Base-by-base conservation (phyloP, 75 land plant species). In the Picea sitchensis region DNA sequence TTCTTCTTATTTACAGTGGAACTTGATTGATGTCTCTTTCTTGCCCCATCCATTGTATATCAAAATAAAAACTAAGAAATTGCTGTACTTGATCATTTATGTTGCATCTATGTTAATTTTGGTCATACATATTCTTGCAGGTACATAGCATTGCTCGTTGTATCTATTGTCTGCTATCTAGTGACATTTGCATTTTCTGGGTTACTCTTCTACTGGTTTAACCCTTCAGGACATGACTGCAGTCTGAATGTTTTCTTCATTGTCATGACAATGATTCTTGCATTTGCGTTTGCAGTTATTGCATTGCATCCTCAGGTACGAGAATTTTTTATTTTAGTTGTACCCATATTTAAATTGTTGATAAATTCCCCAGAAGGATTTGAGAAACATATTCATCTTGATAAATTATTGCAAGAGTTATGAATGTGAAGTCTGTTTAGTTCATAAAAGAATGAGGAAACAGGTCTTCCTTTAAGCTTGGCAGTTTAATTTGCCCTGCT, bases 171-270 rank as follows among this genome's bases (percentile, higher is more conserved):
- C 9, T 94, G 91, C 86, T 96, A 94, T 76, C 38, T 92, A 61
- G 91, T 81, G 54, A 87, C 93, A 65, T 94, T 78, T 79, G 82
- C 83, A 36, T 80, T 90, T 71, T 90, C 90, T 11, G 92, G 90
- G 14, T 67, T 91, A 17, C 89, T 96, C 30, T 96, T 95, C 81
- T 86, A 92, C 32, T 96, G 92, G 99, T 96, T 96, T 84, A 94
- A 91, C 80, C 99, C 99, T 13, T 92, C 95, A 20, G 95, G 98
- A 15, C 82, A 87, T 59, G 91, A 91, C 58, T 96, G 98, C 81
- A 92, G 95, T 77, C 91, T 96, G 67, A 96, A 96, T 82, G 63
- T 93, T 65, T 94, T 94, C 89, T 92, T 96, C 88, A 87, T 96
- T 80, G 86, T 88, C 65, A 86, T 94, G 91, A 91, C 93, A 58